Conservation (phyloP, 805 yeast species). For the Saccharomyces eubayanus region DNA sequence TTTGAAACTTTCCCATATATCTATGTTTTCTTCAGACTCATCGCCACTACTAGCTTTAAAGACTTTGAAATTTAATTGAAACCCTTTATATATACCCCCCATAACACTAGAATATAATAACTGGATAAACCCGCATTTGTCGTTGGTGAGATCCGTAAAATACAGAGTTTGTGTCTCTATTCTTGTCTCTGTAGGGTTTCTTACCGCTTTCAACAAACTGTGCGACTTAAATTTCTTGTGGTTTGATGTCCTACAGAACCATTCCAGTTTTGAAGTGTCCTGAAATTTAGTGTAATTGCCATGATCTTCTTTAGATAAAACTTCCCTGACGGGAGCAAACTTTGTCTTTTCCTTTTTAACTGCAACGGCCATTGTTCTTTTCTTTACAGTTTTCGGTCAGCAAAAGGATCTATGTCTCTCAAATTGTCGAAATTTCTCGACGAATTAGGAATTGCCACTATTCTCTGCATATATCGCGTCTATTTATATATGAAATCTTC, state of each 20-base stretch:
- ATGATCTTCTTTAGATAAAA: constrained; percentile 1
- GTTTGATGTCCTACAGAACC: background rate
- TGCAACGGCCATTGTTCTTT: background rate
- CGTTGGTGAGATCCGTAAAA: constrained; percentile 40
- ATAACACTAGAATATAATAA: constrained; percentile 44
- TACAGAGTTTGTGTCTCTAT: constrained; percentile 51
- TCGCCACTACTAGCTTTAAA: constrained; percentile 11
- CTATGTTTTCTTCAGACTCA: constrained; percentile 23
- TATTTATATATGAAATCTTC: background rate
- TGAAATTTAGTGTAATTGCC: background rate
- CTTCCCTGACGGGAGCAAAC: constrained; percentile 9
- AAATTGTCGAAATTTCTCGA: background rate
- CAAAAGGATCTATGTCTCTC: background rate
- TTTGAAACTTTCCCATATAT: constrained; percentile 43
- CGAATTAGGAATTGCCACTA: background rate
- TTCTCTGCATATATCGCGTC: background rate
- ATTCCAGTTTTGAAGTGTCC: background rate
- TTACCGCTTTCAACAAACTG: background rate
- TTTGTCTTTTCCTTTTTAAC: constrained; percentile 7
- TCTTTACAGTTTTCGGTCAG: background rate
- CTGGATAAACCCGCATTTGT: constrained; percentile 43
- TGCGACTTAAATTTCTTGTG: background rate
- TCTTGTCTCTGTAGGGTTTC: constrained; percentile 23
- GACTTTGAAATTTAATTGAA: constrained; percentile 45
- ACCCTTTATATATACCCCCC: constrained; percentile 45